Evolutionary conservation across 2,329 filamentous ascomycete species (phyloP), one percentile per base, ranked within the genome.

Genomic region (Cordyceps militaris): DNA sequence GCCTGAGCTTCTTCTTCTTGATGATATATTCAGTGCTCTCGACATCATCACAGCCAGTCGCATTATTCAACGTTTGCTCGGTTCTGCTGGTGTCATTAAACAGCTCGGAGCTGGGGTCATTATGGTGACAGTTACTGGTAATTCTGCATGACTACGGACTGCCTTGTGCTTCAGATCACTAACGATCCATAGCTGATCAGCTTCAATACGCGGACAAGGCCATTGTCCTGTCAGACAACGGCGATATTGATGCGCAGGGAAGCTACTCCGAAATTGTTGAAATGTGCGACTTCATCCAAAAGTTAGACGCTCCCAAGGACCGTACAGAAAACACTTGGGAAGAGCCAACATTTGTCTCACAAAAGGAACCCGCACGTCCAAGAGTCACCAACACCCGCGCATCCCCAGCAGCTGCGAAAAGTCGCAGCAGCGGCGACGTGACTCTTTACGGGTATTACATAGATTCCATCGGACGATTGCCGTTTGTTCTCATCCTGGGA

Each of bases 41-140:
- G 73, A 76, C 61, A 63, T 69, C 3, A 61, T 69, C 4, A 79
- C 76, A 1, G 70, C 73, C 36, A 61, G 67, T 16, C 60, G 65
- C 4, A 65, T 78, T 9, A 73, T 77, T 53, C 62, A 69, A 13
- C 68, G 68, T 16, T 63, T 78, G 1, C 66, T 78, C 8, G 69
- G 72, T 2, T 43, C 64, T 10, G 57, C 62, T 4, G 76, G 76
- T 0, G 47, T 79, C 2, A 61, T 76, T 3, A 67, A 68, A 24
- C 65, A 62, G 14, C 49, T 52, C 10, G 23, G 14, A 43, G 34
- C 49, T 52, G 49, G 49, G 14, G 38, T 52, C 8, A 52, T 52
- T 19, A 52, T 42, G n/a, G 49, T 52, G 21, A 52, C 34, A 32
- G 34, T 52, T 49, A 11, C 7, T 36, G 46, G 46, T 48, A 48